Base-by-base conservation (phyloP, 768 basidiomycete species). In the Botryobasidium botryosum region DNA sequence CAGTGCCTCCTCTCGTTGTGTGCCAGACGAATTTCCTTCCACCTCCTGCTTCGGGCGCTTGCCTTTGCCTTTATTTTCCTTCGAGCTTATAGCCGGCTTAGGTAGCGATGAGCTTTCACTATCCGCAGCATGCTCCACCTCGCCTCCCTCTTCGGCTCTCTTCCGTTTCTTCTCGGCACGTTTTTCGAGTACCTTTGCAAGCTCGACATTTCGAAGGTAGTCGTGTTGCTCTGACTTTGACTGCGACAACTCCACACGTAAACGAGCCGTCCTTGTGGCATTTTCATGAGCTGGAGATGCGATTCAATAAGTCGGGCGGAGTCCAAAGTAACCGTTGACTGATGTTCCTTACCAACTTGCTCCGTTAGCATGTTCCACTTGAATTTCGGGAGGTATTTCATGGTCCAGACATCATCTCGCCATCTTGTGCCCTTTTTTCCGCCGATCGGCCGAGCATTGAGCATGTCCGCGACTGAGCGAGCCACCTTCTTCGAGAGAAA, bases 361-460 rank as follows among this genome's bases (percentile, higher is more conserved):
- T 97, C 94, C 5, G 87, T 91, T 47, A 99, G 67, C 92, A 94
- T 94, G 61, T 82, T 77, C 94, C 94, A 99, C 56, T 91, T 94
- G 69, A 97, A 99, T 56, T 77, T 82, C 6, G 91, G 91, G 47
- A 99, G 65, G 59, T 99, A 99, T 58, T 92, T 92, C 88, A 97
- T 92, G 46, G 94, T 96, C 94, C 94, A 99, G 6, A 99, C 77
- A 52, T 99, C 94, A 57, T 97, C 92, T 57, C 86, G 69, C 85
- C 87, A 96, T 47, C 86, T 68, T 2, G 75, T 71, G 4, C 81
- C 79, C 59, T 87, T 88, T 66, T 87, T 91, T 2, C 87, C 88
- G 24, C 92, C 94, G 48, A 99, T 90, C 1, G 87, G 73, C 55
- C 90, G 79, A 1, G 91, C 94, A 57, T 99, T 99, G 51, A 99